Evolutionary conservation across 108 stramenopile genomes (phyloP).

Genomic region (Asterionellopsis glacialis): DNA sequence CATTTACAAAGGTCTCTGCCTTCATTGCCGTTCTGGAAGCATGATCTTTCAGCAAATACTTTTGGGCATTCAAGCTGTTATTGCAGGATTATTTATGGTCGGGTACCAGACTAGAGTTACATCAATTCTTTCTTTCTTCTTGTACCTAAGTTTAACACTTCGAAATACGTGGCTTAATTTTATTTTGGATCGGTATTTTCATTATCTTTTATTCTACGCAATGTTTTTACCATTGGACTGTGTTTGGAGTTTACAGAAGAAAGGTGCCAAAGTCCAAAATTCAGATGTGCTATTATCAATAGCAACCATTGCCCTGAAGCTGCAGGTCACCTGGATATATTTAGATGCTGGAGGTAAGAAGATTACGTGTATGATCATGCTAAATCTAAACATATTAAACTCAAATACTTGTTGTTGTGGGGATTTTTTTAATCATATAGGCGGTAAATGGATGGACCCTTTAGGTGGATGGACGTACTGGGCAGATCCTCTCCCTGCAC

Average conservation of each 20-base stretch:
- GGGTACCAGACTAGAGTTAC: constrained; percentile 58
- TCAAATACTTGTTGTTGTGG: constrained; percentile 1
- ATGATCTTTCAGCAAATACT: constrained; percentile 54
- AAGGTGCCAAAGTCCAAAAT: background rate
- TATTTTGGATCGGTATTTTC: constrained; percentile 85
- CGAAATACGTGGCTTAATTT: constrained; percentile 85
- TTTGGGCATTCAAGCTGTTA: constrained; percentile 48
- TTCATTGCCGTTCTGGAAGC: constrained; percentile 69
- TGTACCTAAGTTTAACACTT: constrained; percentile 72
- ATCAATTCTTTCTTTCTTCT: constrained; percentile 63
- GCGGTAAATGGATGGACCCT: constrained; percentile 74
- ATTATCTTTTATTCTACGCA: constrained; percentile 71
- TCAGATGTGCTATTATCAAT: constrained; percentile 19
- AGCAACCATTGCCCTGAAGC: constrained; percentile 45
- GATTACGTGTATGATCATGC: too few species aligned
- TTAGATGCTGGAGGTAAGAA: constrained; percentile 63
- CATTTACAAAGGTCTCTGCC: constrained; percentile 57
- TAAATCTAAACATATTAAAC: too few species aligned
- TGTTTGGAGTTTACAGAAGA: constrained; percentile 43
- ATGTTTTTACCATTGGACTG: constrained; percentile 62
- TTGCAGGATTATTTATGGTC: constrained; percentile 53
- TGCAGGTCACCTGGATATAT: constrained; percentile 76
- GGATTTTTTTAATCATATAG: constrained; percentile 79
- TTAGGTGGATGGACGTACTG: constrained; percentile 65
- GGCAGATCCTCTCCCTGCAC: constrained; percentile 68